These are phyloP conservation scores for Termitomyces sp. DNA, from an alignment of 768 basidiomycete genomes.

Conservation along the genomic window DNA sequence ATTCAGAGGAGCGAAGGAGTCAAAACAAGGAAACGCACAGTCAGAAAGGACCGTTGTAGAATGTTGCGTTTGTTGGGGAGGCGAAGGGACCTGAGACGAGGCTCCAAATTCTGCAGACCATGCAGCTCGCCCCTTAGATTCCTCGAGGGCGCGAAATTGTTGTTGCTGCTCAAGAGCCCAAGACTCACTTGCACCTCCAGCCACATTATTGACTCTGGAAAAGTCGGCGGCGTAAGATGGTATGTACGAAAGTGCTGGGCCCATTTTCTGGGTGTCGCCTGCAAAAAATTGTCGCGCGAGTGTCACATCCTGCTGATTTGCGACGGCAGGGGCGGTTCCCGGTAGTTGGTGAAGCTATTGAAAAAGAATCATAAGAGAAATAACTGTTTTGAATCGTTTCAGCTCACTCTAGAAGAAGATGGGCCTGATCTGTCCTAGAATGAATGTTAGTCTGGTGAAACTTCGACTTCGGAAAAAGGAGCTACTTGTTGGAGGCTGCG, in stretches of 20 bases:
- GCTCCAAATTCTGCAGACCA: constrained; percentile 62
- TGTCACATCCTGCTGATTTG: constrained; percentile 65
- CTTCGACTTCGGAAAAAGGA: constrained; percentile 4
- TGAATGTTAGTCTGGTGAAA: neutral
- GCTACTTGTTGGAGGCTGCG: constrained; percentile 83
- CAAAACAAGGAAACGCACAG: constrained; percentile 30
- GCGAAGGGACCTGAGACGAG: constrained; percentile 23
- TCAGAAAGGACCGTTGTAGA: constrained; percentile 33
- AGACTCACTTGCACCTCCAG: constrained; percentile 43
- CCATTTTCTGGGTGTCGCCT: constrained; percentile 33
- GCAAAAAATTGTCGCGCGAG: constrained; percentile 84
- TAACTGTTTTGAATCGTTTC: neutral
- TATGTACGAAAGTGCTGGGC: constrained; percentile 21
- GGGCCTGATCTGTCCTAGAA: constrained; percentile 71
- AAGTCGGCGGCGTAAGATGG: constrained; percentile 23
- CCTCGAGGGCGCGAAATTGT: constrained; percentile 36
- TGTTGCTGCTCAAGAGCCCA: constrained; percentile 55
- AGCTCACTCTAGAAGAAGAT: constrained; percentile 65
- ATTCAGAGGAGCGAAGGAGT: neutral
- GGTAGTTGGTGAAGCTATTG: constrained; percentile 75
- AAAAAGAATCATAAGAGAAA: constrained; percentile 2
- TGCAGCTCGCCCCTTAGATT: constrained; percentile 28
- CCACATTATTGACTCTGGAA: constrained; percentile 21
- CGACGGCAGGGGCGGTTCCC: constrained; percentile 44
- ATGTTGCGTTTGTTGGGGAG: constrained; percentile 30